Percentiles rank a stretch among this genome's conserved stretches.
phyloP scores from a whole-genome alignment of 768 basidiomycete genomes.

The Leucocoprinus leucothites region DNA sequence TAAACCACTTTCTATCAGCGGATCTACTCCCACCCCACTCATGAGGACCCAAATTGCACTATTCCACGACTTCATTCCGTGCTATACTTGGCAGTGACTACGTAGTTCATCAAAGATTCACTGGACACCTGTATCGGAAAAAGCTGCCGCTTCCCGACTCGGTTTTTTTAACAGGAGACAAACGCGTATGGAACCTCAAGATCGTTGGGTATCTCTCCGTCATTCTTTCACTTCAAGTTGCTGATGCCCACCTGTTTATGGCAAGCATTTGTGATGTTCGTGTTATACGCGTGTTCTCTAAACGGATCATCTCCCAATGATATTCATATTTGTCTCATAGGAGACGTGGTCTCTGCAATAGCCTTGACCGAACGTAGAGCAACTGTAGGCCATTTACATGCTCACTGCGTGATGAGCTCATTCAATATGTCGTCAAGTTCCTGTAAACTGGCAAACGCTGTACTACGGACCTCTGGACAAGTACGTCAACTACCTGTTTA shows the following conservation, averaged over 20 bases:
- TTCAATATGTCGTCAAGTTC: background rate
- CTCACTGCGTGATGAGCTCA: background rate
- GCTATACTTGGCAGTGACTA: background rate
- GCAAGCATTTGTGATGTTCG: background rate
- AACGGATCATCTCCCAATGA: constrained; percentile 5
- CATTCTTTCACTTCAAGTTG: background rate
- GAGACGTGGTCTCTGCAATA: background rate
- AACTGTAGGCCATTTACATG: background rate
- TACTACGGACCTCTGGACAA: background rate
- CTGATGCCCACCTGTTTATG: background rate
- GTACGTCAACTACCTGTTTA: background rate
- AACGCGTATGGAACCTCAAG: background rate
- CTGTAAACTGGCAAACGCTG: background rate
- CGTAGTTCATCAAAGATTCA: background rate
- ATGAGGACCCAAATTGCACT: background rate
- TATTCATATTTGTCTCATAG: background rate
- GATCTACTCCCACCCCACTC: constrained; percentile 5
- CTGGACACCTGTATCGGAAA: background rate
- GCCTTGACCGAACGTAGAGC: background rate
- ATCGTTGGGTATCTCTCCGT: background rate
- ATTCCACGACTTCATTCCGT: background rate
- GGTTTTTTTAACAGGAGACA: background rate
- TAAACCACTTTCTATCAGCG: background rate
- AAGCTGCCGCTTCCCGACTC: background rate
- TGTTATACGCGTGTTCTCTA: constrained; percentile 6